phyloP scores from a whole-genome alignment of 371 early-diverging fungal species.

The Mortierella sp. region DNA sequence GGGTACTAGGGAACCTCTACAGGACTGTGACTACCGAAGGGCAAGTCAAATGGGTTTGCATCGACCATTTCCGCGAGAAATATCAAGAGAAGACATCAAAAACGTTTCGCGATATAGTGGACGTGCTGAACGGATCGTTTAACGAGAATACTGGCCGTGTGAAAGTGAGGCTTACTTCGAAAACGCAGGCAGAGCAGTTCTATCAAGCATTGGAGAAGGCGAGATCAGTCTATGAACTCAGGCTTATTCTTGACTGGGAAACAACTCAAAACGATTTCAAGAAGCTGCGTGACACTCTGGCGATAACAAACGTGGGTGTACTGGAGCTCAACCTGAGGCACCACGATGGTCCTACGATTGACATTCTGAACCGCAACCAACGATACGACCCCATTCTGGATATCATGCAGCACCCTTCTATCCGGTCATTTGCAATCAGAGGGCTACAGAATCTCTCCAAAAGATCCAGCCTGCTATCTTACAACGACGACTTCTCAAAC shows the following conservation, averaged over 20 bases:
- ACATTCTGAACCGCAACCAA: background rate
- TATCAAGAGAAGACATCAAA: background rate
- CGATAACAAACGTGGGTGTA: constrained; percentile 2
- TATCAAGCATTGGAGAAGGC: constrained; percentile 19
- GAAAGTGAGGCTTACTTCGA: background rate
- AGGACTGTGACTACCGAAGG: constrained; percentile 10
- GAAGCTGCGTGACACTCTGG: constrained; percentile 11
- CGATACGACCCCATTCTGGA: background rate
- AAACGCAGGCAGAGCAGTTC: constrained; percentile 1
- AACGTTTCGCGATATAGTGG: background rate
- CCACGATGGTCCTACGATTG: background rate
- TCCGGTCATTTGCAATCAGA: background rate
- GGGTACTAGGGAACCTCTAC: constrained; percentile 15
- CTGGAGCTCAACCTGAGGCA: background rate
- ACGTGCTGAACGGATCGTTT: background rate
- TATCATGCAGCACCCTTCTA: background rate
- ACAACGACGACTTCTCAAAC: background rate
- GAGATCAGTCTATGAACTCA: constrained; percentile 17
- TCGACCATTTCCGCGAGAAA: constrained; percentile 20
- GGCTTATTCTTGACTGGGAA: constrained; percentile 12
- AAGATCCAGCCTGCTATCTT: background rate
- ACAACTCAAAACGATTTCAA: constrained; percentile 6
- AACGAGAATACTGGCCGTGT: background rate
- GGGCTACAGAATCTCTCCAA: background rate
- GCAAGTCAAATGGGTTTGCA: constrained; percentile 29